Base-by-base conservation (phyloP, 352 stramenopile species). In the Phytophthora multivora region DNA sequence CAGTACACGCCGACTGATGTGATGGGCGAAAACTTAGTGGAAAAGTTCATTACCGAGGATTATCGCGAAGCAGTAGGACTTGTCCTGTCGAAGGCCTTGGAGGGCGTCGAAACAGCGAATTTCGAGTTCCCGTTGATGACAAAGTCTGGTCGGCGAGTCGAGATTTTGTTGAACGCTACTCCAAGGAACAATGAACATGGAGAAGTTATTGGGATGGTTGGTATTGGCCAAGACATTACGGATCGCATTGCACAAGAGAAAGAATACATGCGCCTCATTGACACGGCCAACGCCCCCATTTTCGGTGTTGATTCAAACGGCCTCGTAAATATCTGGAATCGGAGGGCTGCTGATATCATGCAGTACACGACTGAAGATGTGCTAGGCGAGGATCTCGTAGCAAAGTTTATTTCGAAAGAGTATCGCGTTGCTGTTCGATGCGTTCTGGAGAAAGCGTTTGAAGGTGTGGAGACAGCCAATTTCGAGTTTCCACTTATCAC, bases 231-330 rank as follows among this genome's bases (percentile, higher is more conserved):
- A 59, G 80, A 89, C 56, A 88, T 86, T 47, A 85, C 78, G 0
- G 77, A 88, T 41, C 69, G 77, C 0, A 77, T 76, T 57, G 76
- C 76, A 12, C 83, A 92, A 49, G 83, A 92, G 36, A 82, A 90
- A 43, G 83, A 92, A 57, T 92, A 92, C 52, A 80, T 71, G 16
- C 79, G 83, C 31, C 55, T 96, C 11, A 91, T 96, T 30, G 88
- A 96, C 52, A 93, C 79, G 25, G 86, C 88, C 0, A 95, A 96
- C 47, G 80, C 84, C 15, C 83, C 86, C 13, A 95, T 95, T 49
- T 93, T 96, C 59, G 88, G 86, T 10, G 69, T 83, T 1, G 70
- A 81, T 71, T 26, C 49, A 12, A 66, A 87, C 30, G 73, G 85
- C 38, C 52, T 76, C n/a, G 85, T 91, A 16, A 91, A 92, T 35